A percentile compares a stretch with the other conserved stretches of the same genome.
Evolutionary conservation across 2,329 filamentous ascomycete genomes (phyloP).

Genomic region (Kalmusia sp.): DNA sequence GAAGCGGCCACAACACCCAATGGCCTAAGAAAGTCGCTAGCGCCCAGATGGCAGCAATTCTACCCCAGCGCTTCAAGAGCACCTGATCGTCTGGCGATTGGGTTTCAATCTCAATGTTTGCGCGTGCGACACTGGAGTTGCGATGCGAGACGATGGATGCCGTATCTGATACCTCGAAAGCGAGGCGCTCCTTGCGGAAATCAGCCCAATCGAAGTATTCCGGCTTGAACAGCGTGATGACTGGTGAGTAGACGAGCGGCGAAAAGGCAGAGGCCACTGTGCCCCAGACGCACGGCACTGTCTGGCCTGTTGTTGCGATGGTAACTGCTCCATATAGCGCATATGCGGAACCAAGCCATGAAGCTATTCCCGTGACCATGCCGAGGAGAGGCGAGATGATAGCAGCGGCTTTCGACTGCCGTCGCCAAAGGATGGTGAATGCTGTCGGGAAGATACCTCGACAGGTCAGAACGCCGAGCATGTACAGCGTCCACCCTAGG

Average conservation of each 20-base stretch:
- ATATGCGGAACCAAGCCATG: constrained; percentile 60
- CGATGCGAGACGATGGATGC: not conserved
- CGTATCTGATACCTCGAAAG: constrained; percentile 41
- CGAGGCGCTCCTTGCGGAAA: constrained; percentile 51
- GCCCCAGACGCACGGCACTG: constrained; percentile 61
- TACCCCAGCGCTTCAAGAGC: constrained; percentile 56
- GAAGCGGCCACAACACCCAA: constrained; percentile 63
- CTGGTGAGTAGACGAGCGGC: constrained; percentile 53
- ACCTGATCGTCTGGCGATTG: constrained; percentile 20
- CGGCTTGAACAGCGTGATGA: constrained; percentile 56
- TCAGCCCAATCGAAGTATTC: constrained; percentile 52
- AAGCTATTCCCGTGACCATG: constrained; percentile 58
- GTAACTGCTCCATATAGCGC: constrained; percentile 56
- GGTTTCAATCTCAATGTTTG: constrained; percentile 5
- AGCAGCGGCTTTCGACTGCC: constrained; percentile 58
- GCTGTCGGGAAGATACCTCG: constrained; percentile 62
- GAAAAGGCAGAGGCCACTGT: constrained; percentile 57
- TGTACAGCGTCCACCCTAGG: constrained; percentile 62
- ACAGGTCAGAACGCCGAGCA: constrained; percentile 61
- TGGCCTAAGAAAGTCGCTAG: constrained; percentile 60
- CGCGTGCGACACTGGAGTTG: not conserved
- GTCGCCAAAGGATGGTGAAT: constrained; percentile 61
- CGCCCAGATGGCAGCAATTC: constrained; percentile 56
- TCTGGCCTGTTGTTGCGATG: constrained; percentile 57
- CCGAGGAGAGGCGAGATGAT: constrained; percentile 60